Base-by-base conservation (phyloP, 1,284 basidiomycete genomes). In the Peniophora sp. region DNA sequence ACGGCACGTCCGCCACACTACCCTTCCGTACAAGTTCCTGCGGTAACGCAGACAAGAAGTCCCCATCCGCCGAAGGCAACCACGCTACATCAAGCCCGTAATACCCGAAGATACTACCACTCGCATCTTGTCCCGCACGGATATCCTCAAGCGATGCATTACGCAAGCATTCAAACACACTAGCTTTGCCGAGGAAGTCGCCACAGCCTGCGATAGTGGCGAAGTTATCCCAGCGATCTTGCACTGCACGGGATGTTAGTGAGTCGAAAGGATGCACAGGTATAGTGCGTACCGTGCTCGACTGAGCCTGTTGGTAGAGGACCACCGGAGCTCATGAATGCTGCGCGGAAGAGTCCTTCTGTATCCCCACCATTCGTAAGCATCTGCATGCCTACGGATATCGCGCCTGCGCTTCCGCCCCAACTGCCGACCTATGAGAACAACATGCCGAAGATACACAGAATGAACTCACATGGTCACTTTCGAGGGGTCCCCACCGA, bases 31-130 rank as follows among this genome's bases (percentile, higher is more conserved):
- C 66, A 20, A 73, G 56, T 9, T 58, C 48, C 52, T 71, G 67
- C 3, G 77, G 72, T 50, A 69, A 61, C 22, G 70, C 70, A 0
- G 67, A 69, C 36, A 81, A 56, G 60, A 79, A 74, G 0, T 66
- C 63, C 0, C 79, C 79, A 54, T 81, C 79, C 6, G 70, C 71
- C 3, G 74, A 67, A 39, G 77, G 79, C 17, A 70, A 53, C 74
- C 74, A 81, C 0, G 72, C 69, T 14, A 74, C 57, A 46, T 58
- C 60, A 39, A 75, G 52, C 16, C 50, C 51, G 52, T 55, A 46
- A 8, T 41, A n/a, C 14, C 5, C 44, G 16, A 11, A 64, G 38
- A 41, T 41, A 16, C 38, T 20, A 17, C n/a, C n/a, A 8, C n/a
- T 41, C 19, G 38, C 38, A 20, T 41, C 19, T 16, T n/a, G 16